phyloP scores from a whole-genome alignment of 1,284 basidiomycete species.

The Irpex lacteus region DNA sequence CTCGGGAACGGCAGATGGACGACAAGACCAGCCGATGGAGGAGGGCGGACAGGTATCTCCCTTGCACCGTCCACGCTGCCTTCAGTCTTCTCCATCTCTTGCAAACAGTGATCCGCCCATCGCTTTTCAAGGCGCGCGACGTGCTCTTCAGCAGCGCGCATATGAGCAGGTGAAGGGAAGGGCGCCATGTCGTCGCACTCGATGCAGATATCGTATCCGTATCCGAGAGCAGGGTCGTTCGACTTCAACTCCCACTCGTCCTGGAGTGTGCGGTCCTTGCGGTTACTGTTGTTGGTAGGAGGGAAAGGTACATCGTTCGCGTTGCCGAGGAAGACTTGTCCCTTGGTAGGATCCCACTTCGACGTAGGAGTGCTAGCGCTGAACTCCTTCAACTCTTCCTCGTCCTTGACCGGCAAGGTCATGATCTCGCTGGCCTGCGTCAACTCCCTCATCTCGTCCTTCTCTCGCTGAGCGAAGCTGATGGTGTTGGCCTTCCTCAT shows the following conservation, averaged over 20 bases:
- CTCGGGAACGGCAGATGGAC: conserved; percentile 74
- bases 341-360: conserved; percentile 52
- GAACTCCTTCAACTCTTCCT: conserved; percentile 8
- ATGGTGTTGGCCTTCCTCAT: conserved; percentile 52
- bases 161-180: conserved; percentile 58
- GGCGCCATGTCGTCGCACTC: conserved; percentile 80
- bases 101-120: conserved; percentile 49
- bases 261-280: conserved; percentile 12
- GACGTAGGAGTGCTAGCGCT: conserved; percentile 35
- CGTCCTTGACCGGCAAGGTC: conserved; percentile 30
- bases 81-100: conserved; percentile 9
- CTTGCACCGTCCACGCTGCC: conserved; percentile 21
- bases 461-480: conserved; percentile 76
- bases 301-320: conserved; percentile 69
- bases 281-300: conserved; percentile 25
- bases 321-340: conserved; percentile 77
- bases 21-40: conserved; percentile 66
- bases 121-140: conserved; percentile 57
- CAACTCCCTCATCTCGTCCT: conserved; percentile 86
- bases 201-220: conserved; percentile 80
- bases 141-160: conserved; percentile 72
- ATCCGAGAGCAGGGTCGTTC: conserved; percentile 58
- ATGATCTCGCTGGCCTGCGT: conserved; percentile 84
- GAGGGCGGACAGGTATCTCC: conserved; percentile 52
- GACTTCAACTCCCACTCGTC: conserved; percentile 54